phyloP scores from a whole-genome alignment of 163 green algal genomes.

The Chlorella variabilis region DNA sequence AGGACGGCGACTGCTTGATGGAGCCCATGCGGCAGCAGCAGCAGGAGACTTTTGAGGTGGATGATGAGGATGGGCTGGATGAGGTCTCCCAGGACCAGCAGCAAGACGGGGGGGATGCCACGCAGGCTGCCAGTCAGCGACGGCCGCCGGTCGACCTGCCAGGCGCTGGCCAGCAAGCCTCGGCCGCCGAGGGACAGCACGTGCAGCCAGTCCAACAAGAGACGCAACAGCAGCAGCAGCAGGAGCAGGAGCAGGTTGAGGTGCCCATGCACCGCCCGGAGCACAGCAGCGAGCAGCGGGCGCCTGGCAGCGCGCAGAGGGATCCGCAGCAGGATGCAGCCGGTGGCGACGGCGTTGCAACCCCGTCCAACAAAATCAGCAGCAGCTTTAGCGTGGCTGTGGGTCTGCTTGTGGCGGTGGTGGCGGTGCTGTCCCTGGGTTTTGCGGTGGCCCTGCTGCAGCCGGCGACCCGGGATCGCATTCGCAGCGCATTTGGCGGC shows the following conservation, averaged over 20 bases:
- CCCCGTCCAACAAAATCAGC: neutral
- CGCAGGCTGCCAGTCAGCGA: neutral
- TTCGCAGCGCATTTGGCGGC: neutral
- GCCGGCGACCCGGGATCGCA: constrained; percentile 12
- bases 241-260: neutral
- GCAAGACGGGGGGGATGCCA: neutral
- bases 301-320: neutral
- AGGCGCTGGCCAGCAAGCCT: neutral
- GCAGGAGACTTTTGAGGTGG: constrained; percentile 7
- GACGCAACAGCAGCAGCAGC: neutral
- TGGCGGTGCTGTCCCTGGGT: constrained; percentile 2
- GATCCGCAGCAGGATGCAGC: neutral
- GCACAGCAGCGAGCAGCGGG: too few relatives aligned
- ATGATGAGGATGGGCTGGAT: neutral
- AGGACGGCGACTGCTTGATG: constrained; percentile 17
- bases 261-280: too few relatives aligned
- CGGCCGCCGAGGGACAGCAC: neutral
- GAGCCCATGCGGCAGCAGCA: neutral
- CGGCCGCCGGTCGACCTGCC: neutral
- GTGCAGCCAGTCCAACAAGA: neutral
- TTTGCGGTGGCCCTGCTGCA: constrained; percentile 21
- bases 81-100: neutral
- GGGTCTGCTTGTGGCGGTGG: constrained; percentile 17
- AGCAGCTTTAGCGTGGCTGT: neutral
- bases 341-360: neutral